Base-by-base conservation (phyloP, 2,329 filamentous ascomycete species). In the Neonectria sp. region DNA sequence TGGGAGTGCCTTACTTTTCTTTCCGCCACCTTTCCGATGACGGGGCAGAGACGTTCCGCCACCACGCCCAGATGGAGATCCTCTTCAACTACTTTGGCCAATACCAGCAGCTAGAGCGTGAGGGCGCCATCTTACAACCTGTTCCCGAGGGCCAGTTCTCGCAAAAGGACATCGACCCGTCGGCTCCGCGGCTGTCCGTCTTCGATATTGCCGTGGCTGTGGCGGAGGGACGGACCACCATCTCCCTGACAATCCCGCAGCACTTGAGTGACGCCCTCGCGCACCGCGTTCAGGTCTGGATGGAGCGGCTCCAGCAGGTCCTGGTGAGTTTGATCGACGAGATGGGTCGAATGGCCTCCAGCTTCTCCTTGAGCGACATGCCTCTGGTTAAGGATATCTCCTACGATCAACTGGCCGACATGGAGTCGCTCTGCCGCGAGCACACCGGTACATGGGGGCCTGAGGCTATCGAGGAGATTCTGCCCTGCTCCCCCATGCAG, bases 41-140 rank as follows among this genome's bases (percentile, higher is more conserved):
- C 1, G 78, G 78, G 2, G 69, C 65, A 1, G 67, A 80, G 45
- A 68, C 77, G 29, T 82, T 80, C 68, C 65, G 68, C 1, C 69
- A 79, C 1, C 79, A 82, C 65, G 75, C 75, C n/a, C 55, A 60
- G 6, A 55, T 63, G 37, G 68, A 70, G 56, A 61, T 70, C 24
- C 24, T 63, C 13, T 68, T 70, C 46, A 70, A 70, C 52, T 68
- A 63, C 55, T 40, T 52, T 56, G 63, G 63, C 15, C 37, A 65
- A 69, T 67, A 68, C 24, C 74, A 74, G 55, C 65, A 65, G 46
- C 76, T 85, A 3, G 83, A 86, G 61, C 73, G 77, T 0, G 72
- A 78, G 3, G 80, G 79, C 11, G 66, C 56, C n/a, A 17, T 59
- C 4, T 27, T 59, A 27, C 57, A 61, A 3, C 52, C 73, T n/a